Base-by-base conservation (phyloP, 2,329 filamentous ascomycete species). In the Hymenoscyphus occultus region DNA sequence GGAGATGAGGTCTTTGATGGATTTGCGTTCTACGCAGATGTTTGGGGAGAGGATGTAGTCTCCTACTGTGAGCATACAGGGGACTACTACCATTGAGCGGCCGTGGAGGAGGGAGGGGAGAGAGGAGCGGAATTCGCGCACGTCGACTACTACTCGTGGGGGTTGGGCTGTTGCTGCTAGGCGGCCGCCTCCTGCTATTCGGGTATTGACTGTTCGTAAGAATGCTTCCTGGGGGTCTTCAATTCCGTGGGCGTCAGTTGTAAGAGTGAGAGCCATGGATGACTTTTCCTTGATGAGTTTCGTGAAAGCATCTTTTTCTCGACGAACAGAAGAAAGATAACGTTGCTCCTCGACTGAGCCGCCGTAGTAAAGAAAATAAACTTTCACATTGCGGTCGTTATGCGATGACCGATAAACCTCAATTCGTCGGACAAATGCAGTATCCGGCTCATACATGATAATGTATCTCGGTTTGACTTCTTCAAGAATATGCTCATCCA, bases 371-470 rank as follows among this genome's bases (percentile, higher is more conserved):
- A 98, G 87, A 76, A 98, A 98, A 79, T 97, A 99, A 0, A 97
- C 93, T 56, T 92, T 86, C 54, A 98, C 91, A 72, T 92, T 93
- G 42, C 93, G 84, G 75, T 94, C 92, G 65, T 89, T 90, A 78
- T 99, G 95, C 10, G 93, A 97, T 61, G 93, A 97, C 48, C 95
- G 88, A 78, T 98, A 99, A 1, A 98, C 93, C 76, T 99, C 95
- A 22, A 99, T 90, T 45, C 94, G 85, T 14, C 95, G 88, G 73
- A 98, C 97, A 76, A 99, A 99, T 2, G 94, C 89, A 2, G 94
- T 88, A 70, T 98, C 93, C 0, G 95, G 94, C 76, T 98, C 95
- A 77, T 97, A 99, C 95, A 99, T 98, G 79, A 99, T 90, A 65
- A 99, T 92, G 77, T 97, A 97, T 66, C 91, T 88, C 40, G 95